Conservation (phyloP, 1,139 yeast genomes). For the Pichia sp. region DNA sequence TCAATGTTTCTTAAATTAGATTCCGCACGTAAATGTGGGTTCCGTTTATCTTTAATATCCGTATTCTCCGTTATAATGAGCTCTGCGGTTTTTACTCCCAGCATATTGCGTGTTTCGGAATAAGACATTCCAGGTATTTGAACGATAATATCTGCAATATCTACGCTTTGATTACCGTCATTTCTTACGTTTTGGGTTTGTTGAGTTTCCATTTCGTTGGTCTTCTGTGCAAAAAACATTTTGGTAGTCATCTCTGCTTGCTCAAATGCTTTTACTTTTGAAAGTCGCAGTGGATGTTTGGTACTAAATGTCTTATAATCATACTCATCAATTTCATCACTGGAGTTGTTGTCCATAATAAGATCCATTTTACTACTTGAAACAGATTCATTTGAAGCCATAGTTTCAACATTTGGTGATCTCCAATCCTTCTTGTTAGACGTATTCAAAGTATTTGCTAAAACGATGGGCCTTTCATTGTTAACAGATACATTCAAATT, state of each 20-base stretch:
- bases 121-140: slow-evolving; percentile 23
- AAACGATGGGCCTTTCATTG: too few species aligned
- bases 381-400: slow-evolving; percentile 3
- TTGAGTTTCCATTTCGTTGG: slow-evolving; percentile 22
- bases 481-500: too few species aligned
- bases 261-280: slow-evolving; percentile 31
- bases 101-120: slow-evolving; percentile 13
- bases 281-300: slow-evolving; percentile 27
- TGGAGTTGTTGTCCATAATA: slow-evolving; percentile 3
- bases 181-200: slow-evolving; percentile 1
- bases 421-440: too few species aligned
- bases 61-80: background rate
- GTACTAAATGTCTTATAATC: slow-evolving; percentile 31
- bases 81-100: background rate
- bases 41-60: slow-evolving; percentile 1
- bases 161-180: background rate
- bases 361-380: slow-evolving; percentile 7
- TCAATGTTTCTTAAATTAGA: background rate
- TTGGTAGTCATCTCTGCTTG: slow-evolving; percentile 29
- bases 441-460: too few species aligned
- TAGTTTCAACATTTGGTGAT: slow-evolving; percentile 5
- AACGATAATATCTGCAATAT: slow-evolving; percentile 9
- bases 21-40: background rate
- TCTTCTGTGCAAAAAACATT: slow-evolving; percentile 9
- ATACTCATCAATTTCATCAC: slow-evolving; percentile 15